A percentile compares a stretch with the other conserved stretches of the same genome.
Conservation (phyloP, 148 eudicot genomes). For the Rhododendron kiyosumense region DNA sequence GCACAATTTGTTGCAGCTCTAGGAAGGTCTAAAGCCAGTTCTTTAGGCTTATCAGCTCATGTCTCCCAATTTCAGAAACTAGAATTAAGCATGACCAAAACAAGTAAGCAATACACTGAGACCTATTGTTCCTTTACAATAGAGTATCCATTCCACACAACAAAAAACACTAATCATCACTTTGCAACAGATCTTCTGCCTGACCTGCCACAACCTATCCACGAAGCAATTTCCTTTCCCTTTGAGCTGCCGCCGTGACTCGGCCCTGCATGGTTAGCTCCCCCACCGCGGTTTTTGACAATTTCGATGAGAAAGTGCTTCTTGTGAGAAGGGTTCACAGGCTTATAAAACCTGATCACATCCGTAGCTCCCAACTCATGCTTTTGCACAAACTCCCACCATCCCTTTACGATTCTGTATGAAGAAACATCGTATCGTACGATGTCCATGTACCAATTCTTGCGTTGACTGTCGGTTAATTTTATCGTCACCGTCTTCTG, state of each 20-base stretch:
- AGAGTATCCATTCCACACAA: not conserved
- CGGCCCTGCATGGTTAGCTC: not conserved
- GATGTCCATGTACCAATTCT: not conserved
- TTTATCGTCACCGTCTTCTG: not conserved
- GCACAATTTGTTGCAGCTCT: too few relatives aligned
- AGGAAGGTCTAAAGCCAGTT: too few relatives aligned
- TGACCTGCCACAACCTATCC: not conserved
- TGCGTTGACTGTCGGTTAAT: not conserved
- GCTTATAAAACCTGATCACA: not conserved
- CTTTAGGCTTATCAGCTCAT: too few relatives aligned
- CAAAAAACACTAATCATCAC: not conserved
- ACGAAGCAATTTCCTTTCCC: not conserved
- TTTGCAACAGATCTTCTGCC: not conserved
- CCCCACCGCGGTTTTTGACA: not conserved
- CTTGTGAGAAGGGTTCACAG: not conserved
- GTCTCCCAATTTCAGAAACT: too few relatives aligned
- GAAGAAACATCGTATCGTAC: not conserved
- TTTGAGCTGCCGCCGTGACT: not conserved
- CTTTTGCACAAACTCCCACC: not conserved
- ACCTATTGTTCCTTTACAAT: too few relatives aligned
- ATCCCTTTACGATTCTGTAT: not conserved
- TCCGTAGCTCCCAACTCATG: not conserved
- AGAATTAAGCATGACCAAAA: too few relatives aligned
- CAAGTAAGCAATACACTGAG: too few relatives aligned
- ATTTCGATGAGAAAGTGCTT: not conserved